Base-by-base conservation (phyloP, 768 basidiomycete species). In the Krasilnikovozyma curviuscula region DNA sequence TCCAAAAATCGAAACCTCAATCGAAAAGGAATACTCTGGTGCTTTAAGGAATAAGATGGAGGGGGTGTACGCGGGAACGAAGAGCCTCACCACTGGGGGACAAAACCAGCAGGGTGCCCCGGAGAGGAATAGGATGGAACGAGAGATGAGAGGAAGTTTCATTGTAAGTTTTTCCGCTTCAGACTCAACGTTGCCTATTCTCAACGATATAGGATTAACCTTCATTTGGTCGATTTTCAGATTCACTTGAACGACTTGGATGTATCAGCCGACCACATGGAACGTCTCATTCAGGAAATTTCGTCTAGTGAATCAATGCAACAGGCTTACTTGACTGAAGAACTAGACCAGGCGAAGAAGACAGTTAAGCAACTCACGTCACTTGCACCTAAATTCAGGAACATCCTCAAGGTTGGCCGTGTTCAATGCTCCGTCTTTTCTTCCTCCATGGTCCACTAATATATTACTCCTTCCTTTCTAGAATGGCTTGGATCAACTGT, bases 221-320 rank as follows among this genome's bases (percentile, higher is more conserved):
- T 23, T 8, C 2, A 13, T 48, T 9, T 19, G 14, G 14, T 38
- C 25, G 13, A n/a, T 7, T 14, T 29, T 3, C 59, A 97, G 91
- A 79, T 78, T 30, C 72, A 82, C 38, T 68, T 97, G 43, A 98
- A 98, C 61, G 86, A 98, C 63, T 70, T 98, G n/a, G 88, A 95
- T 61, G 63, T 86, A 16, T 95, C 89, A 2, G 77, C 78, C 3
- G 80, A 76, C 6, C 88, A 98, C 66, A 74, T 89, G 63, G 84
- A 89, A 44, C 76, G 81, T 40, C 69, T 98, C 19, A 66, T 77
- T 5, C 74, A 71, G 46, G 83, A 88, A 53, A 57, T 85, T 7
- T 58, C 67, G 16, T 68, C 66, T 7, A 74, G 56, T 25, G 67
- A 61, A n/a, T 64, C 79, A 32, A 71, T 71, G 2, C 62, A 68